These are phyloP conservation scores for Pyrenochaeta sp. DNA, from an alignment of 2,329 filamentous ascomycete genomes.

Conservation along the genomic window DNA sequence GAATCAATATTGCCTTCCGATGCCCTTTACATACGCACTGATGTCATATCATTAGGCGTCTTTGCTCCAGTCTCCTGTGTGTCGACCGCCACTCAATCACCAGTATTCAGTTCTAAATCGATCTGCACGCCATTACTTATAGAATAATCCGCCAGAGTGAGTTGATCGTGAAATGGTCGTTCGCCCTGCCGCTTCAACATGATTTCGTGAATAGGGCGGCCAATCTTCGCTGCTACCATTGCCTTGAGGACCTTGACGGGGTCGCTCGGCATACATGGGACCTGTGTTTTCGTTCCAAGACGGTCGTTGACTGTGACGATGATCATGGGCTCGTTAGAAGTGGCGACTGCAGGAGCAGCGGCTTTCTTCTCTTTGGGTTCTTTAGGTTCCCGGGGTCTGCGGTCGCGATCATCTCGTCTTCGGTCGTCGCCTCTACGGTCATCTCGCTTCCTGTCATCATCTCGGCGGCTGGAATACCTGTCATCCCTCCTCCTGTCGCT, in stretches of 20 bases:
- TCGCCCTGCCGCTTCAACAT: constrained; percentile 91
- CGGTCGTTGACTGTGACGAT: constrained; percentile 93
- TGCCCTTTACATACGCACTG: background rate
- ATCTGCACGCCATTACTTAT: constrained; percentile 84
- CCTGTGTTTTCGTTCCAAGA: constrained; percentile 93
- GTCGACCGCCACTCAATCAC: constrained; percentile 29
- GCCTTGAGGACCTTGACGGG: constrained; percentile 88
- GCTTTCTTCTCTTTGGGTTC: constrained; percentile 17
- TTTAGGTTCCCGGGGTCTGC: constrained; percentile 34
- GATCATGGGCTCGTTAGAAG: constrained; percentile 79
- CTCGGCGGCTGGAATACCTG: constrained; percentile 52
- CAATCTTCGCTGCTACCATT: constrained; percentile 88
- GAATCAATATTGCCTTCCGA: background rate
- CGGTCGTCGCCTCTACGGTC: constrained; percentile 14
- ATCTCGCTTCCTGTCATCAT: constrained; percentile 21
- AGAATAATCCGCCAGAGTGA: constrained; percentile 91
- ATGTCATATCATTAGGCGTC: too few relatives aligned
- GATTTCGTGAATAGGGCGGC: constrained; percentile 89
- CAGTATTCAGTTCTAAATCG: constrained; percentile 55
- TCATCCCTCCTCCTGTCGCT: constrained; percentile 42
- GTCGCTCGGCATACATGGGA: constrained; percentile 87
- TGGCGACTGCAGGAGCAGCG: constrained; percentile 35
- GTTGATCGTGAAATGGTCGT: constrained; percentile 89
- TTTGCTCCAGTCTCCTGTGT: background rate
- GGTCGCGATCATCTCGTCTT: constrained; percentile 19